Evolutionary conservation across 495 filamentous ascomycete genomes (phyloP), one percentile per base, ranked within the genome.

Genomic region (Opeltia flavorubescens): DNA sequence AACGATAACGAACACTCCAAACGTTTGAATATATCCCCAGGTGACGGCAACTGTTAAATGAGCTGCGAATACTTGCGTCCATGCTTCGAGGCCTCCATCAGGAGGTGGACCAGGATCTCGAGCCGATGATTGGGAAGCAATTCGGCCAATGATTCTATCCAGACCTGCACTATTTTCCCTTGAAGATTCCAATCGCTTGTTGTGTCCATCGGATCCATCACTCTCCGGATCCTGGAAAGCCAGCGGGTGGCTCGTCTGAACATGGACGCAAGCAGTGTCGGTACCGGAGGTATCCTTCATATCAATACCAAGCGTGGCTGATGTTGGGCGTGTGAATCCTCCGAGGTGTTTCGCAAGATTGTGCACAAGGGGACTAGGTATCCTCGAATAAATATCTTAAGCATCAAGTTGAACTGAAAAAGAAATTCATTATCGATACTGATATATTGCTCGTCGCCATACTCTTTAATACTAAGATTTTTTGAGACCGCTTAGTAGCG

Each of bases 21-120:
- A 89, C 23, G 78, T 80, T 56, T 78, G 77, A 59, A 83, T 77
- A 54, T 81, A 80, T 20, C 84, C 84, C 82, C 82, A 89, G 2
- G 81, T 83, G 43, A 78, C 79, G 63, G 78, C 77, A 45, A 84
- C 71, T 43, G 83, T 70, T 8, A 87, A 61, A 59, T 81, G 79
- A 2, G 65, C 76, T 60, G 78, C 68, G n/a, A 70, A 63, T 13
- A 76, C 78, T 59, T 84, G 80, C 1, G 66, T 70, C 82, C 82
- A 86, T 6, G 81, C 82, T 38, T 62, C 55, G 21, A 74, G 53
- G 4, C 82, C 82, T 15, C 80, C 78, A 53, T 80, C 75, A 1
- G 76, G 76, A 5, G 76, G 76, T 15, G 75, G 76, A 0, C 73
- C 76, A 4, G 77, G 66, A 36, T 77, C 74, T 35, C 59, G 24